Evolutionary conservation across 2,329 filamentous ascomycete species (phyloP), one percentile per base, ranked within the genome.

Genomic region (Colletotrichum sublineola): DNA sequence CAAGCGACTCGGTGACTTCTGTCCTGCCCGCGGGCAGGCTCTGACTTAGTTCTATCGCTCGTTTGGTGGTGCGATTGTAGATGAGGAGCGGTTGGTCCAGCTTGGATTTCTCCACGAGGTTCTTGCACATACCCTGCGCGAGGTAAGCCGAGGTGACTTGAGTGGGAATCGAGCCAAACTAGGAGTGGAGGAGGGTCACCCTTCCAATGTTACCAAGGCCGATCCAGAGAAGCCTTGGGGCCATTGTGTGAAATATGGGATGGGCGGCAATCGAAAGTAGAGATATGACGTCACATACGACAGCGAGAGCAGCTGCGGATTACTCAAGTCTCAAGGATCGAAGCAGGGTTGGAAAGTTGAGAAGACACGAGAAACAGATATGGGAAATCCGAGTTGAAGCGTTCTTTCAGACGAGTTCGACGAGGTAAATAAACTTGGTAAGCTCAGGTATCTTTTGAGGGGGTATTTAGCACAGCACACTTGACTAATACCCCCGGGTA

Each of bases 201-300:
- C 91, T 88, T 75, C 94, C 95, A 90, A 97, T 97, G 81, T 97
- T 97, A 64, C 94, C 94, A 63, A 97, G 87, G 69, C 95, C 94
- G 67, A 97, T 90, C 90, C 91, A 97, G 77, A 94, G 87, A 63
- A 96, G 78, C 81, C 88, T 90, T 69, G 87, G 85, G 55, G 88
- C 83, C 89, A 90, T 90, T 57, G 67, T 68, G 50, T 55, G 50
- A 5, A 18, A 14, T n/a, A 15, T 65, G 31, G 18, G 5, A 20
- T 42, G 24, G 42, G 31, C 36, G 58, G 8, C 20, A 44, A 36
- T 31, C 38, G 24, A n/a, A n/a, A 24, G 20, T 12, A 38, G 18
- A 44, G 12, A 33, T 29, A 8, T 9, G 14, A 20, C 14, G 48
- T 12, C 31, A 9, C 4, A 29, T 18, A 38, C 1, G 29, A 40